phyloP scores from a whole-genome alignment of 805 yeast genomes.

The Teunomyces gatunensis region DNA sequence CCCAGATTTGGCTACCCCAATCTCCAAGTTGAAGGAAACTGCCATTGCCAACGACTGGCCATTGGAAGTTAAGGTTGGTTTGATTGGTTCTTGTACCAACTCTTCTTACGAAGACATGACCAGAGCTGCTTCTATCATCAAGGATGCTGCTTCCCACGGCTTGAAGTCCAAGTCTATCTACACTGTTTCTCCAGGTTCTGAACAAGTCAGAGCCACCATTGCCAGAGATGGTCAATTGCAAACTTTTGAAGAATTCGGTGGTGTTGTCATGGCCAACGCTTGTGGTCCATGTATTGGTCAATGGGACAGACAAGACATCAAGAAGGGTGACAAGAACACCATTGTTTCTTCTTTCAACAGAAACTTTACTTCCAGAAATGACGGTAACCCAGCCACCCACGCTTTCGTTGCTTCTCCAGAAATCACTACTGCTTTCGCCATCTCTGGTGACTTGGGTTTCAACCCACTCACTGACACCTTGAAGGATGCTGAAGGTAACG shows the following conservation, averaged over 20 bases:
- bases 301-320: constrained; percentile 94
- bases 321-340: constrained; percentile 94
- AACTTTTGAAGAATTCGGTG: constrained; percentile 83
- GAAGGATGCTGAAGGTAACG: constrained; percentile 84
- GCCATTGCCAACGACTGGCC: constrained; percentile 85
- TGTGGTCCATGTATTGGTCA: constrained; percentile 99
- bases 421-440: constrained; percentile 90
- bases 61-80: constrained; percentile 78
- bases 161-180: constrained; percentile 83
- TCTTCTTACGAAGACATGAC: constrained; percentile 98
- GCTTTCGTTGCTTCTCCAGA: constrained; percentile 98
- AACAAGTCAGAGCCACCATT: constrained; percentile 95
- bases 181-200: constrained; percentile 97
- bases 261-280: constrained; percentile 91
- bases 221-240: constrained; percentile 90
- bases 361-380: constrained; percentile 97
- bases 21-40: constrained; percentile 73
- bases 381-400: constrained; percentile 96
- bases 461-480: constrained; percentile 92
- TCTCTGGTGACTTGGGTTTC: constrained; percentile 94
- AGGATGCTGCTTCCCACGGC: constrained; percentile 84
- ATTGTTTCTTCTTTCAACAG: constrained; percentile 97
- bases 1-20: constrained; percentile 94
- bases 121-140: constrained; percentile 86
- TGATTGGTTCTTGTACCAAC: constrained; percentile 98